Conservation (phyloP, 2,329 filamentous ascomycete genomes). For the Allantophomopsis lycopodina region DNA sequence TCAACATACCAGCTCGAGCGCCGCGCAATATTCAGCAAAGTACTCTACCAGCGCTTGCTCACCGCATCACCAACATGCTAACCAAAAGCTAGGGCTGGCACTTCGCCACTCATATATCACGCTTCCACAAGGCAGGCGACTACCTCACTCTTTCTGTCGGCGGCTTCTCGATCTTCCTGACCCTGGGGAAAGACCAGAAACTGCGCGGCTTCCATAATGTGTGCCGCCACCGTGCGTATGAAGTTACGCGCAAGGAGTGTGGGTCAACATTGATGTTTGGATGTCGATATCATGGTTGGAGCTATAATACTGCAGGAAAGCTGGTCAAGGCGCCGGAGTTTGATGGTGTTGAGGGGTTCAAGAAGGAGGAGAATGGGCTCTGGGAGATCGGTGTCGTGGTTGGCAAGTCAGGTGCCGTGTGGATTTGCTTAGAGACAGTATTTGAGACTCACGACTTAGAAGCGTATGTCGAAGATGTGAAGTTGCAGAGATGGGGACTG, state of each 20-base stretch:
- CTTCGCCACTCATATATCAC: constrained; percentile 7
- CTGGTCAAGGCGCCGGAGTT: constrained; percentile 17
- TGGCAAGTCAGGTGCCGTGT: constrained; percentile 8
- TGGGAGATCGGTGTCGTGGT: constrained; percentile 12
- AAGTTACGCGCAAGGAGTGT: constrained; percentile 14
- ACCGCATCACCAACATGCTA: too few species aligned
- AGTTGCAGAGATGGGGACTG: constrained; percentile 3
- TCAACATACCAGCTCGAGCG: not conserved
- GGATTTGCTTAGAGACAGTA: constrained; percentile 11
- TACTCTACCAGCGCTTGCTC: too few species aligned
- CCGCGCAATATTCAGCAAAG: not conserved
- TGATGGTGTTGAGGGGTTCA: constrained; percentile 13
- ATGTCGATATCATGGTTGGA: constrained; percentile 17
- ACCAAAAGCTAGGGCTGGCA: too few species aligned
- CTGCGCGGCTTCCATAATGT: constrained; percentile 16
- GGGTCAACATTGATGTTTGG: constrained; percentile 14
- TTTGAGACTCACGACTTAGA: constrained; percentile 1
- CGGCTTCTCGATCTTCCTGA: constrained; percentile 13
- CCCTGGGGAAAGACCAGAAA: constrained; percentile 13
- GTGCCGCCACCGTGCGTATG: constrained; percentile 16
- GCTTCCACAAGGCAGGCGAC: constrained; percentile 14
- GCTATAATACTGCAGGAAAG: constrained; percentile 14
- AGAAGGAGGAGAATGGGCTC: constrained; percentile 12
- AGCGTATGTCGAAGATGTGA: not conserved
- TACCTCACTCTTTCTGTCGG: constrained; percentile 14